Evolutionary conservation across 2,329 filamentous ascomycete genomes (phyloP), one percentile per base, ranked within the genome.

Genomic region (Aspergillus sp.): DNA sequence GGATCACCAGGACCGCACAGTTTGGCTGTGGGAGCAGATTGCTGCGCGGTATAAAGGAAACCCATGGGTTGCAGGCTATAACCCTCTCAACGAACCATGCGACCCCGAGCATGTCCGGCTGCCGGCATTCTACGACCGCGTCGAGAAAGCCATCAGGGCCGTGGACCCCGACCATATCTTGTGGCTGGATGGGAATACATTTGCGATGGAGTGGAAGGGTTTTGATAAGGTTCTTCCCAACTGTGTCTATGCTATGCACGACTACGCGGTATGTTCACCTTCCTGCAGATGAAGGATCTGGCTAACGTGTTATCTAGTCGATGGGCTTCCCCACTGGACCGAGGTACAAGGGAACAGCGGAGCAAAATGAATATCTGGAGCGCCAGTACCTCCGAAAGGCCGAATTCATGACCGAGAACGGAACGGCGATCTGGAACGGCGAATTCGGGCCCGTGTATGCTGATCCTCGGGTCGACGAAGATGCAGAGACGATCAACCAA

Each of bases 351-450:
- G 74, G 73, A 1, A 76, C 70, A 0, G 45, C 55, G 0, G 71
- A 73, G 16, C 75, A 79, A 53, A 73, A 76, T 17, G 51, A 64
- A 8, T 66, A 64, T 9, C 64, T 79, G 3, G 70, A 76, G 53
- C 64, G 61, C 2, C 69, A 73, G 33, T 80, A 76, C 55, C 60
- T 75, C 13, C 70, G 78, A 11, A 80, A 81, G 62, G 71, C 71
- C 1, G 68, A 75, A n/a, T 79, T 77, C 58, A 79, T 79, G 72
- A 64, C 62, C 7, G 55, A 66, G 22, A 65, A 75, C 40, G 65
- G 78, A 81, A 81, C 53, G 78, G 78, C n/a, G 80, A 82, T 7
- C 22, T 22, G 65, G 78, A 81, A 81, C 53, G 78, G 78, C n/a
- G 80, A 82, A 57, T 83, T 79, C 50, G 63, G 76, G 0, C 73